Percentiles rank a stretch among this genome's conserved stretches.
phyloP scores from a whole-genome alignment of 352 stramenopile species.

The Achlya hypogyna region DNA sequence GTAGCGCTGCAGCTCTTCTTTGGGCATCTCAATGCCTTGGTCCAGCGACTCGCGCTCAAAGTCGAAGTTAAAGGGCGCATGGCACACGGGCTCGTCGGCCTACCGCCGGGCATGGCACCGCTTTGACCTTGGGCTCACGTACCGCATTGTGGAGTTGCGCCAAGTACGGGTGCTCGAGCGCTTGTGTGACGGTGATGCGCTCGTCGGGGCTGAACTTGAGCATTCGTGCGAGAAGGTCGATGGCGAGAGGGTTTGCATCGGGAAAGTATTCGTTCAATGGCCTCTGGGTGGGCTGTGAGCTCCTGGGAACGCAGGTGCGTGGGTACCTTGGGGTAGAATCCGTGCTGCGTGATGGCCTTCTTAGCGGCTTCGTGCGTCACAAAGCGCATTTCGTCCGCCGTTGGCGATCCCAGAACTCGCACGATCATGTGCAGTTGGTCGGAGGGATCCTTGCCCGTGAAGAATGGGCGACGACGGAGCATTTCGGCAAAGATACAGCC shows the following conservation, averaged over 20 bases:
- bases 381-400: constrained; percentile 93
- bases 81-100: constrained; percentile 81
- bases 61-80: constrained; percentile 74
- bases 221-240: constrained; percentile 87
- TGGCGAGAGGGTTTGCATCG: constrained; percentile 59
- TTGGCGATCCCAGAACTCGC: constrained; percentile 89
- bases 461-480: constrained; percentile 90
- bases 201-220: constrained; percentile 91
- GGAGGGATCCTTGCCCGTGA: constrained; percentile 69
- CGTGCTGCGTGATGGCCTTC: constrained; percentile 73
- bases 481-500: constrained; percentile 99
- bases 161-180: constrained; percentile 85
- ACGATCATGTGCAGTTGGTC: constrained; percentile 84
- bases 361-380: constrained; percentile 89
- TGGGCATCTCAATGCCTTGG: constrained; percentile 74
- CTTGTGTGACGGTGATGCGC: constrained; percentile 88
- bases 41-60: constrained; percentile 79
- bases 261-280: constrained; percentile 78
- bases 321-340: constrained; percentile 73
- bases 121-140: neutral
- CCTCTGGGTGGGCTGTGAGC: constrained; percentile 32
- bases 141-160: constrained; percentile 86
- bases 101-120: constrained; percentile 17
- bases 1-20: constrained; percentile 73
- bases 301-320: neutral